Conservation (phyloP, 2,329 filamentous ascomycete species). For the Pyrenochaeta sp. region DNA sequence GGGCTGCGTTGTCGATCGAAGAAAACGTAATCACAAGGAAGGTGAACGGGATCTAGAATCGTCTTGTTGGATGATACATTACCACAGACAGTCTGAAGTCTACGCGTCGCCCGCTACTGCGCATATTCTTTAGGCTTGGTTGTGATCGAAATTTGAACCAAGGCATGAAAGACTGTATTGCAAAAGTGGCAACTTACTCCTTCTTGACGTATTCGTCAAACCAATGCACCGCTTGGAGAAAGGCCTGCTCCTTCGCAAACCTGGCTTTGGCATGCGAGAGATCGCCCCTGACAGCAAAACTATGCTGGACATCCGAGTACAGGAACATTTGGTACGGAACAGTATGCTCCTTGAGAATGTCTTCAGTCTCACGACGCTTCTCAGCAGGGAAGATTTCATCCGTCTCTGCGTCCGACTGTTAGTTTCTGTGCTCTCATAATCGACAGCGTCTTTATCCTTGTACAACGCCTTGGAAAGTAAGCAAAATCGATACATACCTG, state of each 20-base stretch:
- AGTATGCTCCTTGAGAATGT: conserved; percentile 62
- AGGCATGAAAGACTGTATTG: not conserved
- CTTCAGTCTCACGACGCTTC: conserved; percentile 66
- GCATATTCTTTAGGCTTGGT: no score
- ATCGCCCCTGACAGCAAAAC: conserved; percentile 77
- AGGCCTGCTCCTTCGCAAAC: conserved; percentile 83
- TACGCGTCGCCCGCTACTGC: not conserved
- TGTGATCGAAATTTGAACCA: not conserved
- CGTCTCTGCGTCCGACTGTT: conserved; percentile 54
- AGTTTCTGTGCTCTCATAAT: not conserved
- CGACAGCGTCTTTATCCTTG: not conserved
- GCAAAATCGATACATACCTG: conserved; percentile 53
- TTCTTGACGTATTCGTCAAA: conserved; percentile 70
- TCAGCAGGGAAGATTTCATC: conserved; percentile 67
- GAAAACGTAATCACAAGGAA: not conserved
- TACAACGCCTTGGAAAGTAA: not conserved
- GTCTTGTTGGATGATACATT: no score
- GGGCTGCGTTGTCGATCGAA: not conserved
- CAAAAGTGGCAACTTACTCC: conserved; percentile 1
- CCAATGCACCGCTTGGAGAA: conserved; percentile 79
- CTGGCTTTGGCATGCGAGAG: conserved; percentile 63
- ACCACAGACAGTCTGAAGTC: not conserved
- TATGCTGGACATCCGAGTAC: conserved; percentile 75
- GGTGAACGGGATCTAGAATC: no score
- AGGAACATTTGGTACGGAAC: conserved; percentile 79